Evolutionary conservation across 2,329 filamentous ascomycete genomes (phyloP), one percentile per base, ranked within the genome.

Genomic region (Cladosporium halotolerans): DNA sequence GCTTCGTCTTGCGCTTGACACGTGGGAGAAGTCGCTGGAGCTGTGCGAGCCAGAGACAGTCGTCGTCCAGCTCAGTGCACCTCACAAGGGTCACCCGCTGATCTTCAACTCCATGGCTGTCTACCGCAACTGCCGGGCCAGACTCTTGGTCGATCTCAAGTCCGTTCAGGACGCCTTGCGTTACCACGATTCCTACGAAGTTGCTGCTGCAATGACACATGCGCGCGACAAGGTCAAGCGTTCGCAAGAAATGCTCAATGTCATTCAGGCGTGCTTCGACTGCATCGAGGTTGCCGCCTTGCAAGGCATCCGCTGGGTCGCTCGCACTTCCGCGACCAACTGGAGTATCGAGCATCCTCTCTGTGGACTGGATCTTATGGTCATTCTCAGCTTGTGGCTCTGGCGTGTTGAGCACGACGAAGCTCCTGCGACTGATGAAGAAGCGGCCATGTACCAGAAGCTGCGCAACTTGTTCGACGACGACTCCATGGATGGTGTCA

Each of bases 371-470:
- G 93, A 99, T 71, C 80, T 97, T 62, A 96, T 99, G 83, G 93
- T 97, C 70, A 93, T 96, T 63, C 85, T 99, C 63, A 96, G 89
- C 66, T 79, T 97, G 62, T 99, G 93, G 93, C 85, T 99, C 65
- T 97, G 96, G 78, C 90, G 91, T 75, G 86, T 99, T 78, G 93
- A 99, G 86, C 91, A 97, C 76, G 93, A 99, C 77, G 91, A 95
- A 60, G 92, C 97, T 76, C 85, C 86, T 23, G 87, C 89, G 33
- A 88, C 84, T 31, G 85, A 88, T 61, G 89, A 95, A 66, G 89
- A 96, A 72, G 73, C 87, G 63, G 79, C 77, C 71, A 95, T 95
- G 89, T 95, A 95, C 73, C 88, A 91, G 76, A 95, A 95, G 76
- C 80, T 97, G 57, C 87, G 90, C 62, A 84, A 85, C 70, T 78